Evolutionary conservation across 2,329 filamentous ascomycete genomes (phyloP).

Genomic region (Fusarium sp.): DNA sequence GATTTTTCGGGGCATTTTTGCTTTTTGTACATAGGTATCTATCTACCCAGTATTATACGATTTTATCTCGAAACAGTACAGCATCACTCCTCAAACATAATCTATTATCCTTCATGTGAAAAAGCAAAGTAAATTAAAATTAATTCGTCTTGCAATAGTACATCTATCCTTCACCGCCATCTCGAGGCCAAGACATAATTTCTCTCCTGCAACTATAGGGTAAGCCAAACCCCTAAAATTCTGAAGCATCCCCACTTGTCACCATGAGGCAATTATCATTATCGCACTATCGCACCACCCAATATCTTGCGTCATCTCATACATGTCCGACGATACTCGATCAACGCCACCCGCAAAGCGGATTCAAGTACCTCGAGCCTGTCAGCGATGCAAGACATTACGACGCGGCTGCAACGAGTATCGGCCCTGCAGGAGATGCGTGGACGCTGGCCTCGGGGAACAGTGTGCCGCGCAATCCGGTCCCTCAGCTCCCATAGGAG

Average conservation of each 20-base stretch:
- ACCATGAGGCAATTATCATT: not conserved
- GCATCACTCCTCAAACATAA: too few species aligned
- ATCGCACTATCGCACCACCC: not conserved
- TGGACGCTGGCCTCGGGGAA: slow-evolving; percentile 53
- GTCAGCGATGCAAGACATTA: slow-evolving; percentile 54
- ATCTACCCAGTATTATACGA: not conserved
- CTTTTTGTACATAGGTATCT: not conserved
- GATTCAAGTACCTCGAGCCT: slow-evolving; percentile 56
- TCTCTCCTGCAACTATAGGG: not conserved
- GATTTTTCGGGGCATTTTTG: not conserved
- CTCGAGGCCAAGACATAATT: not conserved
- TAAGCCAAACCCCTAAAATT: not conserved
- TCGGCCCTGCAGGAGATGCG: slow-evolving; percentile 56
- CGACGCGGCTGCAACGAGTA: slow-evolving; percentile 57
- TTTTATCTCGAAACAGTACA: too few species aligned
- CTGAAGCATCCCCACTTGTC: not conserved
- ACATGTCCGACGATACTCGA: slow-evolving; percentile 14
- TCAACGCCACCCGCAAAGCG: slow-evolving; percentile 45
- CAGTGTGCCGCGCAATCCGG: slow-evolving; percentile 48
- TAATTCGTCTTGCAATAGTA: not conserved
- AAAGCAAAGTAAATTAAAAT: not conserved
- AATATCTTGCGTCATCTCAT: not conserved
- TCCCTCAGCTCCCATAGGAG: not conserved
- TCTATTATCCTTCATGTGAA: not conserved
- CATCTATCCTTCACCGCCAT: not conserved